These are phyloP conservation scores for Teunomyces gatunensis DNA, from an alignment of 805 yeast genomes.

Conservation along the genomic window DNA sequence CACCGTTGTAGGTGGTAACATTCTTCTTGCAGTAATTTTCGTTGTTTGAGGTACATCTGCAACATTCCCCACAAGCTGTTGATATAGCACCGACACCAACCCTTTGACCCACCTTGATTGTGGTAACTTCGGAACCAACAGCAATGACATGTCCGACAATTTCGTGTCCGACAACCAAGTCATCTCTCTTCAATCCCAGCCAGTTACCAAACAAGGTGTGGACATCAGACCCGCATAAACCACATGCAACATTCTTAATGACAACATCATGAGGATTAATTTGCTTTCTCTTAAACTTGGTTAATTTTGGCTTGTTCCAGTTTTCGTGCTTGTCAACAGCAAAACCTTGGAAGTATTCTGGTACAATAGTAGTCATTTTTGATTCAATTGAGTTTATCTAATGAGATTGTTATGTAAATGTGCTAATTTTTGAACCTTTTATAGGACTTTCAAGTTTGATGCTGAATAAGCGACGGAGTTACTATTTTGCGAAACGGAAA, in stretches of 20 bases:
- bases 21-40: conserved; percentile 36
- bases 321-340: conserved; percentile 49
- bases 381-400: background rate
- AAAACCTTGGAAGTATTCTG: conserved; percentile 61
- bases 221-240: conserved; percentile 63
- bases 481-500: background rate
- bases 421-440: background rate
- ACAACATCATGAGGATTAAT: conserved; percentile 17
- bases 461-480: background rate
- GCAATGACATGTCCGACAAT: conserved; percentile 41
- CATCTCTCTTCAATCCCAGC: conserved; percentile 38
- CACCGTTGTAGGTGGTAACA: conserved; percentile 22
- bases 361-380: background rate
- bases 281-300: conserved; percentile 47
- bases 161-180: conserved; percentile 47
- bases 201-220: conserved; percentile 54
- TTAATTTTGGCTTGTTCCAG: conserved; percentile 56
- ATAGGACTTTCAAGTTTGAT: background rate
- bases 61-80: conserved; percentile 48
- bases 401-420: background rate
- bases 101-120: conserved; percentile 62
- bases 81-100: conserved; percentile 80
- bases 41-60: conserved; percentile 19
- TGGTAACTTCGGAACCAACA: conserved; percentile 56
- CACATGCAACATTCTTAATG: conserved; percentile 15